Evolutionary conservation across 495 filamentous ascomycete species (phyloP), one percentile per base, ranked within the genome.

Genomic region (Lasiosphaeria ovina): DNA sequence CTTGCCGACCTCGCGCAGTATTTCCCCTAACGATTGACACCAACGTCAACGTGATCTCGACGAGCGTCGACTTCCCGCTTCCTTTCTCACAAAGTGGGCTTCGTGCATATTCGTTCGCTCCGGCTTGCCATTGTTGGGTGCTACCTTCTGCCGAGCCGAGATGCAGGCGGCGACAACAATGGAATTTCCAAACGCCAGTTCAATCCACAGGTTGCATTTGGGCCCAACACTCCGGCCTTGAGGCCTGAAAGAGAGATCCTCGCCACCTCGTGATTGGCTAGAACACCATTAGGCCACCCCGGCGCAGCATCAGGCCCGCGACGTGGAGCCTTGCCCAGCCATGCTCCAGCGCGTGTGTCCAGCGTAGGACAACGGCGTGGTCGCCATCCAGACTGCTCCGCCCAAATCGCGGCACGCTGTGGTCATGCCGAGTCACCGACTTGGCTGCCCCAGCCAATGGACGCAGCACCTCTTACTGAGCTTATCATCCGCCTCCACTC

Each of bases 121-220:
- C 50, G 40, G 12, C 6, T 3, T 50, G 32, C 49, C 49, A 9
- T 11, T 24, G 17, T 35, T 51, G 9, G 49, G 49, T 32, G 49
- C 16, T n/a, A 47, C 4, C 24, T 24, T 24, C 24, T n/a, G 12
- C 12, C 16, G 44, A 14, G 12, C 44, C 44, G 16, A 47, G 44
- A 11, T 14, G 7, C 11, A 24, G 24, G 24, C 24, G 24, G 24
- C 6, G 16, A 14, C 44, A 47, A 5, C 44, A 47, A 47, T 47
- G 44, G 35, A 56, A 56, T 56, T 56, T 32, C 53, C 24, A 55
- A 55, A 16, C 33, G n/a, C 53, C 6, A 34, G 10, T 55, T 55
- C 35, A 12, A 14, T 5, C 44, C n/a, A 31, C 16, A 4, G 54
- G 32, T 56, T 33, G 35, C 54, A 56, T 45, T 35, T 38, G 40